These are phyloP conservation scores for Trichophyton rubrum DNA, from an alignment of 2,329 filamentous ascomycete genomes.

Conservation along the genomic window DNA sequence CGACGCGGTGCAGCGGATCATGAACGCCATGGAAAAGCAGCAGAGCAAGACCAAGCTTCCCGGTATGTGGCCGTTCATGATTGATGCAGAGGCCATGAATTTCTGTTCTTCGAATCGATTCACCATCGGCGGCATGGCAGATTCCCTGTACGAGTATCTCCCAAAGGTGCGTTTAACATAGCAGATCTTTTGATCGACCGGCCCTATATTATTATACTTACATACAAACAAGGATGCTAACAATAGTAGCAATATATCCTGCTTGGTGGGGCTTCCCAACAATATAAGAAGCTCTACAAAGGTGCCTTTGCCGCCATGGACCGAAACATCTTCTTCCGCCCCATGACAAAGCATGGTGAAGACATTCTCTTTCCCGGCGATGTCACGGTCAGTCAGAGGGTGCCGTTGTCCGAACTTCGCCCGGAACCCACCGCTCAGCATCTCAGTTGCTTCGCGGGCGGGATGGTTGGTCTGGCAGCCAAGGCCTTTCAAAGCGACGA, in stretches of 20 bases:
- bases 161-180: conserved; percentile 32
- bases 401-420: conserved; percentile 15
- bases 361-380: conserved; percentile 65
- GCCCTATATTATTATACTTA: too few species aligned
- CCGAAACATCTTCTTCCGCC: conserved; percentile 62
- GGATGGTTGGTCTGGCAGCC: conserved; percentile 44
- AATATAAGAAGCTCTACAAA: conserved; percentile 59
- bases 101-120: conserved; percentile 27
- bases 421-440: conserved; percentile 38
- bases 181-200: conserved; percentile 25
- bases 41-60: conserved; percentile 28
- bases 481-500: conserved; percentile 39
- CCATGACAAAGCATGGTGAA: conserved; percentile 55
- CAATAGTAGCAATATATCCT: conserved; percentile 41
- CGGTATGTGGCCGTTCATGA: conserved; percentile 29
- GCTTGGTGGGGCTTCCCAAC: conserved; percentile 47
- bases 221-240: not conserved
- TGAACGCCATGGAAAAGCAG: conserved; percentile 21
- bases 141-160: conserved; percentile 47
- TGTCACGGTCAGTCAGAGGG: conserved; percentile 22
- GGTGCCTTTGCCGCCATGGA: conserved; percentile 55
- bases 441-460: conserved; percentile 43
- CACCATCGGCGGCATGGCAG: conserved; percentile 45
- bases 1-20: conserved; percentile 27
- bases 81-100: conserved; percentile 20